Evolutionary conservation across 176 grass and related monocot genomes (phyloP).

Genomic region (Phyllostachys edulis): DNA sequence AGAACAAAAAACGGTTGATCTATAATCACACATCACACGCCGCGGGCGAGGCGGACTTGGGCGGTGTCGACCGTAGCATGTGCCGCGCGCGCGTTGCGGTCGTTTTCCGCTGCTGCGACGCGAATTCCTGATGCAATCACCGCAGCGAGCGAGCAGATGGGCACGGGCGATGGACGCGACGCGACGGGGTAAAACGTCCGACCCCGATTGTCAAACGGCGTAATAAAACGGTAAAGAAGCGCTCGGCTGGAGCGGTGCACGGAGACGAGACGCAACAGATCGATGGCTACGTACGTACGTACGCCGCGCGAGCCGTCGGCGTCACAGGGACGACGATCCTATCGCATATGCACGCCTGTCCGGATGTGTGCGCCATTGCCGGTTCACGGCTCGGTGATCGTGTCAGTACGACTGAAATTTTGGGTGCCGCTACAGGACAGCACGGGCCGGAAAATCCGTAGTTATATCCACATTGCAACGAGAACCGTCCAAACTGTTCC

Average conservation of each 20-base stretch:
- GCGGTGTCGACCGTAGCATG: neutral
- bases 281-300: neutral
- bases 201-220: conserved; percentile 1
- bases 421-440: neutral
- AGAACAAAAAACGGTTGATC: neutral
- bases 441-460: neutral
- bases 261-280: neutral
- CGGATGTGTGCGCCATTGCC: neutral
- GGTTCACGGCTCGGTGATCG: neutral
- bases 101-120: neutral
- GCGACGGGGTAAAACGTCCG: neutral
- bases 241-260: neutral
- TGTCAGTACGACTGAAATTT: neutral
- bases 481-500: neutral
- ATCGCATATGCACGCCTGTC: neutral
- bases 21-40: neutral
- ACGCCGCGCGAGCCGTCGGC: neutral
- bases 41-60: neutral
- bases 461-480: neutral
- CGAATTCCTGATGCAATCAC: neutral
- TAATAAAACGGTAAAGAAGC: neutral
- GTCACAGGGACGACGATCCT: neutral
- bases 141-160: neutral
- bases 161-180: neutral
- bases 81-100: neutral